Evolutionary conservation across 2,329 filamentous ascomycete genomes (phyloP).

Genomic region (Colletotrichum karsti): DNA sequence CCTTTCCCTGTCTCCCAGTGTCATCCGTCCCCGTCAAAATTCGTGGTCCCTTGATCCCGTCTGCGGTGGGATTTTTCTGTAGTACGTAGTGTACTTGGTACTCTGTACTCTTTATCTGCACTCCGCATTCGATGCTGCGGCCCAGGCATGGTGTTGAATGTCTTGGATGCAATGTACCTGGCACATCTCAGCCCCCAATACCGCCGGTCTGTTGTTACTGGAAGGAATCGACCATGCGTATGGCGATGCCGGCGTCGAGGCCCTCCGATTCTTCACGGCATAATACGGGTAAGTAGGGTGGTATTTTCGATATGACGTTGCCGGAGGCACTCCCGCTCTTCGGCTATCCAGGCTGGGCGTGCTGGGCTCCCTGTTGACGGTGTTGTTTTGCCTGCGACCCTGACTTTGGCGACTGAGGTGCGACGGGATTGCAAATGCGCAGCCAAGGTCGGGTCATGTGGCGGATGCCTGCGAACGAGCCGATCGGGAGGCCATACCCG

Average conservation of each 20-base stretch:
- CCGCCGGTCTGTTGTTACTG: not conserved
- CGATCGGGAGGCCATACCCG: not conserved
- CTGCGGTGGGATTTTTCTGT: not conserved
- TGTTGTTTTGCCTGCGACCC: not conserved
- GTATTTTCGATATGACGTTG: slow-evolving; percentile 9
- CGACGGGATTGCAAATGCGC: not conserved
- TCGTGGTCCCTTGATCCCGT: not conserved
- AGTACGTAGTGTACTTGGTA: not conserved
- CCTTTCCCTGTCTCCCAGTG: not conserved
- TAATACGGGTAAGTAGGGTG: no score
- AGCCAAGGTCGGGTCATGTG: not conserved
- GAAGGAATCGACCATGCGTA: not conserved
- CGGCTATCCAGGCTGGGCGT: not conserved
- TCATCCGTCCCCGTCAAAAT: no score
- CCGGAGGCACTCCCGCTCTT: not conserved
- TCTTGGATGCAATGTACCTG: not conserved
- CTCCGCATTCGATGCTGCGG: no score
- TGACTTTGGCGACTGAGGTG: not conserved
- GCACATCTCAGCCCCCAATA: not conserved
- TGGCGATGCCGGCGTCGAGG: not conserved
- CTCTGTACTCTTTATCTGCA: not conserved
- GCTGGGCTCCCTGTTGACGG: not conserved
- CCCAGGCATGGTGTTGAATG: not conserved
- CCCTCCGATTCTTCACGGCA: not conserved
- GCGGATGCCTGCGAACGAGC: not conserved